Conservation (phyloP, 495 filamentous ascomycete genomes). For the Penicillium steckii region DNA sequence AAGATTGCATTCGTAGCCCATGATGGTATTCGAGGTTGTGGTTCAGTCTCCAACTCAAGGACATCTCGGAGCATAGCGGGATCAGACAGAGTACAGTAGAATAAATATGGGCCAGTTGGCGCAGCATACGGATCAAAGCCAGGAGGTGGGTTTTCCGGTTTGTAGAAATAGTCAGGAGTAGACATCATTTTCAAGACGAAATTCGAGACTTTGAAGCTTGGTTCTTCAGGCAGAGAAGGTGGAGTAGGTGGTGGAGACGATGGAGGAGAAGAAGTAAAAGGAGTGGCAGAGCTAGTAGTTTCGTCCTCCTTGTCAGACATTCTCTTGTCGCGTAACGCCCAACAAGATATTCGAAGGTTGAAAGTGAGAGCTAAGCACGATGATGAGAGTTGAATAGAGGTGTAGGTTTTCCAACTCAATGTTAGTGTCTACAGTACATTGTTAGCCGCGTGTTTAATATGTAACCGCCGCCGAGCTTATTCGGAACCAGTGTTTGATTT, state of each 20-base stretch:
- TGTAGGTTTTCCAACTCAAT: too few species aligned
- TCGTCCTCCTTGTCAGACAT: slow-evolving; percentile 14
- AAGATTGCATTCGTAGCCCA: slow-evolving; percentile 8
- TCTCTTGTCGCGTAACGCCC: neutral
- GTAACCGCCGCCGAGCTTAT: too few species aligned
- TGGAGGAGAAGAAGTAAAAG: too few species aligned
- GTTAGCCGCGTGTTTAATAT: too few species aligned
- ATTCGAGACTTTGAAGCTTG: slow-evolving; percentile 8
- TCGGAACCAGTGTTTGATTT: too few species aligned
- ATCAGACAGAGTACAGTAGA: slow-evolving; percentile 23
- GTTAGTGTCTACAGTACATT: too few species aligned
- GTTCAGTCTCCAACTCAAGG: slow-evolving; percentile 2
- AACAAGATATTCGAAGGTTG: neutral
- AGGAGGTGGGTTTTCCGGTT: slow-evolving; percentile 8
- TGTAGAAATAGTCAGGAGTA: slow-evolving; percentile 12
- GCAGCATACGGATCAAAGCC: neutral
- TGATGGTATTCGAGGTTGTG: slow-evolving; percentile 1
- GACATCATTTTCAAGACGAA: slow-evolving; percentile 14
- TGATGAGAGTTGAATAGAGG: too few species aligned
- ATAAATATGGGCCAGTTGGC: slow-evolving; percentile 13
- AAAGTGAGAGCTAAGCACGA: too few species aligned
- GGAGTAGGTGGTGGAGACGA: slow-evolving; percentile 5
- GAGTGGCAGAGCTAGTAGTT: neutral
- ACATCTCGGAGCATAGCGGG: slow-evolving; percentile 7
- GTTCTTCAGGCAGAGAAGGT: slow-evolving; percentile 12